phyloP scores from a whole-genome alignment of 192 early-diverging fungal species.

The Coemansia sp. region DNA sequence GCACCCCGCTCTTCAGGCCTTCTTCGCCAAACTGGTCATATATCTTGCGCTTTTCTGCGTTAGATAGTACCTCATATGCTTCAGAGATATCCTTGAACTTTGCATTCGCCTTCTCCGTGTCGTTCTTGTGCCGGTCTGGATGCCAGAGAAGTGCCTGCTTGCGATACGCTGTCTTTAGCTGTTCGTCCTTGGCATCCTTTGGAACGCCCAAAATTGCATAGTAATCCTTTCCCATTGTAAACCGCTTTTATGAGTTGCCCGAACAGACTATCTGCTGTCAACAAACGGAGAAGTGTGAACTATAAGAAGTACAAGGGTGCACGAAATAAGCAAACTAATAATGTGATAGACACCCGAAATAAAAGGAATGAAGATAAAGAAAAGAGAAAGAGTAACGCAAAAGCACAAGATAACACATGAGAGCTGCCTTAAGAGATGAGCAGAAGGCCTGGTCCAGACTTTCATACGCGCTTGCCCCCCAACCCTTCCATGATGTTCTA shows the following conservation, averaged over 20 bases:
- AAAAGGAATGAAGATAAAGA: too few relatives aligned
- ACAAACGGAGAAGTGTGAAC: too few relatives aligned
- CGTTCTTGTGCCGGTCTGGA: constrained; percentile 48
- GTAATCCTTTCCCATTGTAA: constrained; percentile 83
- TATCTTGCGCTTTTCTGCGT: constrained; percentile 81
- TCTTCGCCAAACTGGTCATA: constrained; percentile 97
- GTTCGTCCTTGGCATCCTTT: constrained; percentile 73
- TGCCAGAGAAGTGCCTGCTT: constrained; percentile 61
- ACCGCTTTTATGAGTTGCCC: background rate
- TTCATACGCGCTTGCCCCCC: too few relatives aligned
- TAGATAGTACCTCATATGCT: constrained; percentile 95
- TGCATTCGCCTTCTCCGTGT: constrained; percentile 38
- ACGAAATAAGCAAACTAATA: background rate
- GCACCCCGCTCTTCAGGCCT: constrained; percentile 67
- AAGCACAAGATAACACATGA: too few relatives aligned
- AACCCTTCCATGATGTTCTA: too few relatives aligned
- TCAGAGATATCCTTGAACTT: constrained; percentile 98
- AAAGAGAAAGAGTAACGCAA: too few relatives aligned
- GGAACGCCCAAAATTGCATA: constrained; percentile 86
- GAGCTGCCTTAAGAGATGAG: too few relatives aligned
- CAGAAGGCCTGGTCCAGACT: too few relatives aligned
- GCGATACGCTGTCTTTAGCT: constrained; percentile 81
- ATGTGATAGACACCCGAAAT: background rate
- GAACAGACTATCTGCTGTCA: background rate
- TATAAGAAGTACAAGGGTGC: constrained; percentile 5